Conservation (phyloP, 108 stramenopile species). For the Parietichytrium sp. region DNA sequence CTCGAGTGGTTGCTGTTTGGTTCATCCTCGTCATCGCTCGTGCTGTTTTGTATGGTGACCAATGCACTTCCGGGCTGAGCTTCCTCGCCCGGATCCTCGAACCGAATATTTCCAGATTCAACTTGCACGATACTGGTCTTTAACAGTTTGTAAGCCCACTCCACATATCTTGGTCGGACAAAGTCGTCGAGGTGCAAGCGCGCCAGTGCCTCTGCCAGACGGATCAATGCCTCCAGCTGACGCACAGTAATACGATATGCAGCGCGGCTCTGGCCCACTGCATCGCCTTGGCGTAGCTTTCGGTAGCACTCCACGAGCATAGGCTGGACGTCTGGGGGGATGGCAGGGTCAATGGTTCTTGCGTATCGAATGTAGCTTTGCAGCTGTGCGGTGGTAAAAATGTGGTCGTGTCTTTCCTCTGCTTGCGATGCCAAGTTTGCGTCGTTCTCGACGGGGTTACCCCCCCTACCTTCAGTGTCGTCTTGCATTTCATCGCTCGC, state of each 20-base stretch:
- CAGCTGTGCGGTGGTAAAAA: constrained; percentile 78
- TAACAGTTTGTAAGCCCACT: constrained; percentile 87
- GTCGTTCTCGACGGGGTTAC: constrained; percentile 59
- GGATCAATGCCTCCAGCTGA: constrained; percentile 95
- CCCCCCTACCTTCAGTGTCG: too few relatives aligned
- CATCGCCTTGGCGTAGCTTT: constrained; percentile 85
- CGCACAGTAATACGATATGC: constrained; percentile 98
- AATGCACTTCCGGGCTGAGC: constrained; percentile 31
- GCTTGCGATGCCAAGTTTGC: background rate
- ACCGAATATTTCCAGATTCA: constrained; percentile 87
- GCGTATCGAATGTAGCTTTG: constrained; percentile 87
- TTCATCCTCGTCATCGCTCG: constrained; percentile 41
- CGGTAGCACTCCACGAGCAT: constrained; percentile 94
- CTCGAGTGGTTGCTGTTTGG: constrained; percentile 39
- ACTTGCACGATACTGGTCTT: constrained; percentile 93
- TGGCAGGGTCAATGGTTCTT: constrained; percentile 77
- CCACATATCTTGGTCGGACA: constrained; percentile 79
- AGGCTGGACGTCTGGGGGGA: constrained; percentile 75
- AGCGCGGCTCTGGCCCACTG: constrained; percentile 81
- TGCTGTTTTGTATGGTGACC: background rate
- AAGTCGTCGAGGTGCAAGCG: constrained; percentile 83
- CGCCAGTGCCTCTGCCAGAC: constrained; percentile 92
- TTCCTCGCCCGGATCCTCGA: constrained; percentile 84
- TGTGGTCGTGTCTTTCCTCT: background rate
- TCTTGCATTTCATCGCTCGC: constrained; percentile 52